Percentiles rank a stretch among this genome's conserved stretches.
Evolutionary conservation across 140 eudicot species (phyloP).

Genomic region (Oenanthe javanica): DNA sequence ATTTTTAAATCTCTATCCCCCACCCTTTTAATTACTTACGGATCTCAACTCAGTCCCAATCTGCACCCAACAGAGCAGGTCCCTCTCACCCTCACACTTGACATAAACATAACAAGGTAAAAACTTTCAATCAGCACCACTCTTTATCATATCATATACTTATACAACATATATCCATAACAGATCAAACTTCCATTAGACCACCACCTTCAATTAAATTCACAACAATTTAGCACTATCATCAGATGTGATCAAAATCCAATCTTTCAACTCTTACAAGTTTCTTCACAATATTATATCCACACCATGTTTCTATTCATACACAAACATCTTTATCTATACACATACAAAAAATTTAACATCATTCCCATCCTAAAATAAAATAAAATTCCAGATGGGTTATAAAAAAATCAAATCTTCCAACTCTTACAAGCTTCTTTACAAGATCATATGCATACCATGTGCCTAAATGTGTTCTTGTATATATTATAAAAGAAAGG

Average conservation of each 20-base stretch:
- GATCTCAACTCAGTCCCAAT: not conserved
- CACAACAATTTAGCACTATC: not conserved
- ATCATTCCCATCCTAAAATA: not conserved
- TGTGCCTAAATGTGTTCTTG: too few relatives aligned
- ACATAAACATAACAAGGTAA: not conserved
- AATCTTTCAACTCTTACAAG: not conserved
- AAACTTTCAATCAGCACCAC: not conserved
- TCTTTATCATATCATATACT: too few relatives aligned
- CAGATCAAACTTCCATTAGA: not conserved
- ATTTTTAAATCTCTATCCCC: not conserved
- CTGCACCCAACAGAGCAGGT: not conserved
- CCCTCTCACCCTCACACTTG: not conserved
- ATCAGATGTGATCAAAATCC: not conserved
- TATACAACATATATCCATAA: too few relatives aligned
- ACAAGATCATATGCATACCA: not conserved
- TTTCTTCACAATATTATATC: not conserved
- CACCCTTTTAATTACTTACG: not conserved
- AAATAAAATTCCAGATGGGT: not conserved
- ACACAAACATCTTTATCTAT: not conserved
- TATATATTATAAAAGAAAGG: too few relatives aligned
- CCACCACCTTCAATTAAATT: not conserved
- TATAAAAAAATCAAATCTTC: not conserved
- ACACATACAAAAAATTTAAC: not conserved
- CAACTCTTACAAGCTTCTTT: not conserved
- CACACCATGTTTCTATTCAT: not conserved